Evolutionary conservation across 352 stramenopile species (phyloP), one percentile per base, ranked within the genome.

Genomic region (Pythium aphanidermatum): DNA sequence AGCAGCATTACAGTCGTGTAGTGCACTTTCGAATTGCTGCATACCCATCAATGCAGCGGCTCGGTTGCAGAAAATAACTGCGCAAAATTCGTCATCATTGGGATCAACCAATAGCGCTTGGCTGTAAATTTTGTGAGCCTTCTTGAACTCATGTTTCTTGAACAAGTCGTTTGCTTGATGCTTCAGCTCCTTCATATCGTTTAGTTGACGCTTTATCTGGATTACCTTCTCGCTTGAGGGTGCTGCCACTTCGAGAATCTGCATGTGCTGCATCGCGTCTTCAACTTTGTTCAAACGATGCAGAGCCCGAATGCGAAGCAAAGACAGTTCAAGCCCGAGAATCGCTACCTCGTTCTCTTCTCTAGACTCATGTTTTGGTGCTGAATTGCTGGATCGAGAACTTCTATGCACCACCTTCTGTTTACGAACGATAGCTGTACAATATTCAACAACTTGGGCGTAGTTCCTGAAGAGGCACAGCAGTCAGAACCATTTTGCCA

Each of bases 21-120:
- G 63, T 2, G 80, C 82, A 12, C 64, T 79, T 29, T 80, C 59
- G 45, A 70, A 89, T 19, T 70, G 60, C 24, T 79, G 61, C 33
- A 92, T 45, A 4, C 64, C 70, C 82, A 94, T 94, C 20, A 85
- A 63, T 27, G 82, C 82, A 19, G 82, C 82, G 3, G 82, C 78
- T 28, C 82, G 74, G 43, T 94, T 94, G 60, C 80, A 88, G 34
- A 82, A 86, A 35, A 94, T 71, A 29, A 88, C 66, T 1, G 75
- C 74, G 44, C 77, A 88, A 51, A 78, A 91, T 36, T 80, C 65
- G n/a, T 86, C 66, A 30, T 93, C 70, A 10, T 71, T 51, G 0
- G 62, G 60, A 36, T 93, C 82, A 25, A 91, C 56, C 19, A 63
- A 51, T 5, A 92, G 58, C 12, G 75, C 79, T 29, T 87, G 65